Evolutionary conservation across 1,139 yeast species (phyloP), one percentile per base, ranked within the genome.

Genomic region (Blastobotrys capitulatus): DNA sequence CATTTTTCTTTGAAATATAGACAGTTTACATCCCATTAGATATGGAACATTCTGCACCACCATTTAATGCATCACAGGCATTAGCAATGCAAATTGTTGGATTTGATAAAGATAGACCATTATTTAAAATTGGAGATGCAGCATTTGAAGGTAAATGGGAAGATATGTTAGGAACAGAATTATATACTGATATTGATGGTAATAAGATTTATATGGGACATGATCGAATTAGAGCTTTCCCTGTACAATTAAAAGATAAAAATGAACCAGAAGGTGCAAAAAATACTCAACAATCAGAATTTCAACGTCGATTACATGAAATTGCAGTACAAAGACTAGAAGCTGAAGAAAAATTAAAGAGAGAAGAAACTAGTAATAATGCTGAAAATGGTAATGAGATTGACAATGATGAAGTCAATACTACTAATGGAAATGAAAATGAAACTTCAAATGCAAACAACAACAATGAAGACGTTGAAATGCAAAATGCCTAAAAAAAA

Each of bases 101-200:
- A 0, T 61, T 82, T 27, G 78, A 77, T 15, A 67, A 74, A 8
- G 71, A 71, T 19, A 62, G 66, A 19, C 88, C 88, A 1, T 59
- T 81, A 32, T 69, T 82, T 38, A 76, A 76, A 56, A 66, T 80
- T 9, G 82, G 82, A 38, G 74, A 76, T 48, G 71, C 70, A 16
- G 70, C 87, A 2, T 86, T 81, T 63, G 80, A 81, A 61, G 94
- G 96, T 1, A 71, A 74, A 36, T 92, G 97, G 97, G 74, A 77
- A 44, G 78, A 78, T 52, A 68, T 87, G 12, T 82, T 87, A 1
- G 98, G 98, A 0, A 85, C 95, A 0, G 97, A 90, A 60, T 68
- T 92, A 53, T 50, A 78, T 46, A 60, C 68, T 13, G 54, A 57
- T 19, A 45, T 51, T 34, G 54, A 57, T 12, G 68, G 67, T 16